Conservation (phyloP, 331 rosid genomes). For the Acacia pycnantha region DNA sequence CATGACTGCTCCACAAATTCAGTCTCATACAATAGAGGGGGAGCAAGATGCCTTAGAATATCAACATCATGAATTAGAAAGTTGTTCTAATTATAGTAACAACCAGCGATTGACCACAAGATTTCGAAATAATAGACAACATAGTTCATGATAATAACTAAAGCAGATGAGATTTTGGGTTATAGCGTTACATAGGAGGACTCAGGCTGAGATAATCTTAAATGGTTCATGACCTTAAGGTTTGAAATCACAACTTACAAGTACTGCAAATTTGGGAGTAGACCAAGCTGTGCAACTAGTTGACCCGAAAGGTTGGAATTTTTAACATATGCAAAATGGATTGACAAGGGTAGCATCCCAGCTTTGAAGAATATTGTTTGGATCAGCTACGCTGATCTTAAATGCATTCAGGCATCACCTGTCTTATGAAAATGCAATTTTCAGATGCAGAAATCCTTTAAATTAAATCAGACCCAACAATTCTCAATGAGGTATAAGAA, state of each 20-base stretch:
- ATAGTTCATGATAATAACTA: neutral
- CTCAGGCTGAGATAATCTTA: neutral
- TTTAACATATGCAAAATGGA: conserved; percentile 21
- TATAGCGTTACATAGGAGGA: neutral
- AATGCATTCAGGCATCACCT: too few species aligned
- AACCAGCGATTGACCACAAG: neutral
- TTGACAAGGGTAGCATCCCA: conserved; percentile 96
- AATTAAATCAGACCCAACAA: too few species aligned
- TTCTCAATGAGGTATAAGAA: too few species aligned
- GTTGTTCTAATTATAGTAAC: neutral
- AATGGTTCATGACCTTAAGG: neutral
- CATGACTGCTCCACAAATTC: neutral
- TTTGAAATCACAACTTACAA: conserved; percentile 57
- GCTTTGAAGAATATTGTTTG: too few species aligned
- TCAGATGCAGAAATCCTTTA: too few species aligned
- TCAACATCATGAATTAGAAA: neutral
- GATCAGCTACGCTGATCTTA: too few species aligned
- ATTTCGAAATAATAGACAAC: neutral
- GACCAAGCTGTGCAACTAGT: conserved; percentile 77
- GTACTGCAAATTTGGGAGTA: conserved; percentile 76
- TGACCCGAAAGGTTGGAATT: conserved; percentile 60
- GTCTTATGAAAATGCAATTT: too few species aligned
- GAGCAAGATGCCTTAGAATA: neutral
- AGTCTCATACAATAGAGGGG: neutral
- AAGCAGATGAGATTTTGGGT: neutral